phyloP scores from a whole-genome alignment of 768 basidiomycete genomes.

The Auricularia cornea region DNA sequence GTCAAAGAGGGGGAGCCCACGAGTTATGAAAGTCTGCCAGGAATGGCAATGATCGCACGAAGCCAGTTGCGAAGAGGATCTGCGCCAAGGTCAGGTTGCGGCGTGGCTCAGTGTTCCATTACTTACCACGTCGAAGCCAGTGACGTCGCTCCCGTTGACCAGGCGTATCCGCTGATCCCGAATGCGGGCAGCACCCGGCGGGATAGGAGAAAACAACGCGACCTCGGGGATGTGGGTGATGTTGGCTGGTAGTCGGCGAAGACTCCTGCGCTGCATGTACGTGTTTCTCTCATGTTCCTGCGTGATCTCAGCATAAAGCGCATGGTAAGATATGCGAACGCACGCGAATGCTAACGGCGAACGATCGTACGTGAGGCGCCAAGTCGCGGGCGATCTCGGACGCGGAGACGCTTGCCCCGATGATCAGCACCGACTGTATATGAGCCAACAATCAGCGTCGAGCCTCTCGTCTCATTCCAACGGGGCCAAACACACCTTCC shows the following conservation, averaged over 20 bases:
- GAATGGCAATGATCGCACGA: not conserved
- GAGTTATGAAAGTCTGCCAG: not conserved
- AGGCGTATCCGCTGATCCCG: slow-evolving; percentile 26
- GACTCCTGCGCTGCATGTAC: slow-evolving; percentile 12
- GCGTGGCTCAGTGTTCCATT: slow-evolving; percentile 8
- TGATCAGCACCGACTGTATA: not conserved
- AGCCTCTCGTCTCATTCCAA: too few species aligned
- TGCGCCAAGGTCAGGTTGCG: not conserved
- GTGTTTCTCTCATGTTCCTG: not conserved
- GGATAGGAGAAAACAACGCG: slow-evolving; percentile 25
- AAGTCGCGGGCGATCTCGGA: not conserved
- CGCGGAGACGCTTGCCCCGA: not conserved
- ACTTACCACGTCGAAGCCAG: slow-evolving; percentile 25
- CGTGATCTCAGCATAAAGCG: not conserved
- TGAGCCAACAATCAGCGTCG: not conserved
- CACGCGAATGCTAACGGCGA: not conserved
- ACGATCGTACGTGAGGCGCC: not conserved
- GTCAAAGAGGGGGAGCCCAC: too few species aligned
- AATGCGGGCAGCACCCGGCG: slow-evolving; percentile 16
- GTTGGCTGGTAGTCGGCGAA: slow-evolving; percentile 24
- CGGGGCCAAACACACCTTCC: slow-evolving; percentile 17
- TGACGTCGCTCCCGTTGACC: slow-evolving; percentile 31
- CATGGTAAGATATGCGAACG: not conserved
- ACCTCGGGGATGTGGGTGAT: slow-evolving; percentile 33
- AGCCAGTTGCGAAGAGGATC: not conserved